Evolutionary conservation across 176 grass and related monocot genomes (phyloP).

Genomic region (Aegilops longissima): DNA sequence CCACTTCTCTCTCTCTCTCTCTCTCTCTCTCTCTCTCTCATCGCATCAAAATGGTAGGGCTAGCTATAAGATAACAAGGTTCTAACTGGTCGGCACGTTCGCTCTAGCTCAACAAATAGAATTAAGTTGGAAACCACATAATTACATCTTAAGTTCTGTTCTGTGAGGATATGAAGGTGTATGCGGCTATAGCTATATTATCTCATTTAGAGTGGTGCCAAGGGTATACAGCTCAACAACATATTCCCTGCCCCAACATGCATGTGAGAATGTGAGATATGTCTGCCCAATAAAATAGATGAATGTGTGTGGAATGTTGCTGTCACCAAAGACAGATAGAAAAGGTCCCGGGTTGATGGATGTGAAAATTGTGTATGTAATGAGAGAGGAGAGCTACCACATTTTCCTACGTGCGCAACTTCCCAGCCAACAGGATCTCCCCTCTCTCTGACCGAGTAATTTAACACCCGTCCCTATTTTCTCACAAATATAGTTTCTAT

Average conservation of each 20-base stretch:
- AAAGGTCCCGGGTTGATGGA: constrained; percentile 31
- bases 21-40: too few species aligned
- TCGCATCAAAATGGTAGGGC: too few species aligned
- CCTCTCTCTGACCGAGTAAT: neutral
- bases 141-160: neutral
- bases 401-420: neutral
- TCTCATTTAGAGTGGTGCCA: constrained; percentile 3
- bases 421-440: neutral
- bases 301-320: constrained; percentile 38
- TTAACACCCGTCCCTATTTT: neutral
- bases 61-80: too few species aligned
- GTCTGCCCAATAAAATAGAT: constrained; percentile 29
- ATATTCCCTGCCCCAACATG: constrained; percentile 27
- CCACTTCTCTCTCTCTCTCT: too few species aligned
- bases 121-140: constrained; percentile 20
- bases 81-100: neutral
- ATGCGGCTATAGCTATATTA: neutral
- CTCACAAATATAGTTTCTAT: neutral
- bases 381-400: neutral
- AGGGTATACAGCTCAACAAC: constrained; percentile 29
- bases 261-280: neutral
- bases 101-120: neutral
- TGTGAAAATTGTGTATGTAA: constrained; percentile 24
- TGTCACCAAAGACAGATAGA: constrained; percentile 10
- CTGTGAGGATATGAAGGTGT: neutral